These are phyloP conservation scores for Mycena vulgaris DNA, from an alignment of 768 basidiomycete species.

Conservation along the genomic window DNA sequence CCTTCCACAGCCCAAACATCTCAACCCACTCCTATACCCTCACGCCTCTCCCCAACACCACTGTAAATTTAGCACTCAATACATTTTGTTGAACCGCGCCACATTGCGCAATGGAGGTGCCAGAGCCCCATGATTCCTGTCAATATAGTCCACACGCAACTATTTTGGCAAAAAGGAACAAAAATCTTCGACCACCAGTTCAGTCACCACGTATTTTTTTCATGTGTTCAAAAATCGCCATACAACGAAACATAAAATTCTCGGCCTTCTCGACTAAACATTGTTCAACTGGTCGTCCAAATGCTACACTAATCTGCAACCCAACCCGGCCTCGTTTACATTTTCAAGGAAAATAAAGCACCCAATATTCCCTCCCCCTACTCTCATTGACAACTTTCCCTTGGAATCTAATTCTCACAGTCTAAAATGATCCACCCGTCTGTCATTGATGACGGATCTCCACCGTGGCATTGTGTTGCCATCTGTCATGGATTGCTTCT, in stretches of 20 bases:
- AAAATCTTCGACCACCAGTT: background rate
- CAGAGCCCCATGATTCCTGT: background rate
- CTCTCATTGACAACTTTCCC: background rate
- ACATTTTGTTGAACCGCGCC: background rate
- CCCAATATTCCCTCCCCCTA: background rate
- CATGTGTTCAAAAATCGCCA: background rate
- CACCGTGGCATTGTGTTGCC: background rate
- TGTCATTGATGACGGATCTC: background rate
- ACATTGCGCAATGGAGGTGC: background rate
- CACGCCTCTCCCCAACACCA: background rate
- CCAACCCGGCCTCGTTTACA: background rate
- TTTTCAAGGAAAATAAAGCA: background rate
- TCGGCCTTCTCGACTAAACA: background rate
- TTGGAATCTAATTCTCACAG: background rate
- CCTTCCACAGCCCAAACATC: background rate
- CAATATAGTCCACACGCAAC: background rate
- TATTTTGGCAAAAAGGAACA: background rate
- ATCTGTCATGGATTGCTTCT: background rate
- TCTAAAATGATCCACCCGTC: background rate
- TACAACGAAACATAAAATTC: background rate
- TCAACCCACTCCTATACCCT: background rate
- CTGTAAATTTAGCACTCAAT: background rate
- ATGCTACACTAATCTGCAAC: background rate
- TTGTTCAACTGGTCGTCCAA: background rate
- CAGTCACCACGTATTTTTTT: background rate